Conservation (phyloP, 768 basidiomycete genomes). For the Leccinum imitatum region DNA sequence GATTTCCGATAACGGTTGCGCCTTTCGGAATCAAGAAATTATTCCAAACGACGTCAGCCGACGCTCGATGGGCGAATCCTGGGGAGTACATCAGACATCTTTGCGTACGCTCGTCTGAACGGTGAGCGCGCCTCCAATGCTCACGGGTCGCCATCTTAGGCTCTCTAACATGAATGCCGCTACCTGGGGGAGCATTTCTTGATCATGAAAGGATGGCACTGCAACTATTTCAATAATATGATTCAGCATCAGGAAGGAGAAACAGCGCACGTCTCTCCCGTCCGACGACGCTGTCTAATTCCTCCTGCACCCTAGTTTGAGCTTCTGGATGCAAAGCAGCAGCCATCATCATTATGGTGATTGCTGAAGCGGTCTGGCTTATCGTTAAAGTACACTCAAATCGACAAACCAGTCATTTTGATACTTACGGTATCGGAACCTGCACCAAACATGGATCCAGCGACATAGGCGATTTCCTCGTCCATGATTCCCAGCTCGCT, state of each 20-base stretch:
- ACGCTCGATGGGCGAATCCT: constrained; percentile 63
- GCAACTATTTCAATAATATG: background rate
- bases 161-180: constrained; percentile 38
- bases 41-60: constrained; percentile 48
- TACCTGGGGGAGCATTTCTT: constrained; percentile 34
- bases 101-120: background rate
- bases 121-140: constrained; percentile 23
- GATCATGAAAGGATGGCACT: constrained; percentile 41
- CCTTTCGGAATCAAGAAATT: constrained; percentile 38
- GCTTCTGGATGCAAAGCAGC: constrained; percentile 51
- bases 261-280: constrained; percentile 26
- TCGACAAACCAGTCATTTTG: background rate
- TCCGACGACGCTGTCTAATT: constrained; percentile 53
- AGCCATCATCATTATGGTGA: constrained; percentile 54
- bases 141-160: constrained; percentile 39
- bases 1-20: constrained; percentile 13
- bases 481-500: constrained; percentile 31
- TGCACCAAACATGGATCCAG: constrained; percentile 44
- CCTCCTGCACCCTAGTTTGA: constrained; percentile 49
- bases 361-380: constrained; percentile 42
- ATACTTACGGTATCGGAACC: constrained; percentile 40
- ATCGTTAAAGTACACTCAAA: background rate
- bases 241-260: background rate
- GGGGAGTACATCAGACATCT: constrained; percentile 22
- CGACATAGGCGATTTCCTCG: constrained; percentile 38